Evolutionary conservation across 2,329 filamentous ascomycete genomes (phyloP).

Genomic region (Dactylellina parvicollis): DNA sequence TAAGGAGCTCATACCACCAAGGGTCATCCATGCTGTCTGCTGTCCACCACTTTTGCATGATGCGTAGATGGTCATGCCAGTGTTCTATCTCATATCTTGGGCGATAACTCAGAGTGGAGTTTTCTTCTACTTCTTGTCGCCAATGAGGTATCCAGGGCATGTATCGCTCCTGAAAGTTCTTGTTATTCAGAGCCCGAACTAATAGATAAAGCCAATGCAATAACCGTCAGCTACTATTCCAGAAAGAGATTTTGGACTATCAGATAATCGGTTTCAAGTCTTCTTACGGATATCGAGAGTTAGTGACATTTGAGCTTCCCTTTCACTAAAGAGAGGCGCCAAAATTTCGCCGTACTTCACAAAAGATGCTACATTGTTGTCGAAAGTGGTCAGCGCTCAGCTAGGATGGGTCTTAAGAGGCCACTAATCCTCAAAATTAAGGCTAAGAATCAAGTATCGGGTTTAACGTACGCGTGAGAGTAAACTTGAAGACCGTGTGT

Average conservation of each 20-base stretch:
- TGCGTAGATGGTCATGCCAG: conserved; percentile 44
- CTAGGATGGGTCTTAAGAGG: background rate
- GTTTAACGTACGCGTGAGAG: conserved; percentile 14
- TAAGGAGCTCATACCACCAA: conserved; percentile 43
- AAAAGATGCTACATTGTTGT: conserved; percentile 20
- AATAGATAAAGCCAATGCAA: background rate
- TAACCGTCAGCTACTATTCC: background rate
- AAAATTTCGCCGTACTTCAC: conserved; percentile 32
- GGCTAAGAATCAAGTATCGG: background rate
- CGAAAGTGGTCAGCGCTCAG: background rate
- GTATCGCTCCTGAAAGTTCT: conserved; percentile 18
- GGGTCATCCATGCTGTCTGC: conserved; percentile 15
- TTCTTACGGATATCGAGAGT: conserved; percentile 23
- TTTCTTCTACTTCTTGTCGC: background rate
- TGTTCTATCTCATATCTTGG: conserved; percentile 33
- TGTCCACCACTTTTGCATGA: conserved; percentile 46
- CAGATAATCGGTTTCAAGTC: background rate
- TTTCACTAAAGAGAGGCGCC: conserved; percentile 4
- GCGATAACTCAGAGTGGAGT: background rate
- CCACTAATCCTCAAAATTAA: background rate
- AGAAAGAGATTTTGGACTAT: background rate
- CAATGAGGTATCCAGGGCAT: conserved; percentile 18
- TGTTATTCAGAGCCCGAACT: conserved; percentile 24
- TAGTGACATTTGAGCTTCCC: conserved; percentile 17
- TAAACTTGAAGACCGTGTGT: conserved; percentile 24